Conservation (phyloP, 495 filamentous ascomycete species). For the Penicillium bovifimosum region DNA sequence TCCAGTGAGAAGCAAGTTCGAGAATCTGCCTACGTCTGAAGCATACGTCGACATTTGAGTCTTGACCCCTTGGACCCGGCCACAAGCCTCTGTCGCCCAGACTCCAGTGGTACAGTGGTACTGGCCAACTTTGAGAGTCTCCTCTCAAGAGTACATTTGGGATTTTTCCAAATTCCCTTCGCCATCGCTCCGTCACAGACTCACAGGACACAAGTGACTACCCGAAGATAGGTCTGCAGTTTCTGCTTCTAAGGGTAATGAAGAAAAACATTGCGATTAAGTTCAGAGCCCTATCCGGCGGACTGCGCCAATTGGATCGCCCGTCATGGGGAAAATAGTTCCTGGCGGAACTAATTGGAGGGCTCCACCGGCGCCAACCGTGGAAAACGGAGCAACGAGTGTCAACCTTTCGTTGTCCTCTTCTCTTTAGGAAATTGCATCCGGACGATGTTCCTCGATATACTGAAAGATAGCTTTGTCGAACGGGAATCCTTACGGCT, state of each 20-base stretch:
- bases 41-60: neutral
- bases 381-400: neutral
- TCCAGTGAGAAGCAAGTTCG: too few species aligned
- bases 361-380: slow-evolving; percentile 12
- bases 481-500: neutral
- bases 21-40: neutral
- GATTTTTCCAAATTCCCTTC: neutral
- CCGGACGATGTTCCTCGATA: neutral
- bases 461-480: neutral
- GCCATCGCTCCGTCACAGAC: neutral
- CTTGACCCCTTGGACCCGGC: neutral
- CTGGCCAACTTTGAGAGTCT: neutral
- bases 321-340: slow-evolving; percentile 21
- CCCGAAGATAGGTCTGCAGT: neutral
- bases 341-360: slow-evolving; percentile 25
- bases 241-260: neutral
- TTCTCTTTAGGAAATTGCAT: neutral
- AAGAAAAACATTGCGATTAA: neutral
- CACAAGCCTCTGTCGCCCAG: neutral
- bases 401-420: neutral
- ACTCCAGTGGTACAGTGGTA: too few species aligned
- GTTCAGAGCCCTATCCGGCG: slow-evolving; percentile 7
- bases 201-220: neutral
- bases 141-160: neutral
- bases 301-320: slow-evolving; percentile 23